Evolutionary conservation across 768 basidiomycete genomes (phyloP).

Genomic region (Suillus lakei): DNA sequence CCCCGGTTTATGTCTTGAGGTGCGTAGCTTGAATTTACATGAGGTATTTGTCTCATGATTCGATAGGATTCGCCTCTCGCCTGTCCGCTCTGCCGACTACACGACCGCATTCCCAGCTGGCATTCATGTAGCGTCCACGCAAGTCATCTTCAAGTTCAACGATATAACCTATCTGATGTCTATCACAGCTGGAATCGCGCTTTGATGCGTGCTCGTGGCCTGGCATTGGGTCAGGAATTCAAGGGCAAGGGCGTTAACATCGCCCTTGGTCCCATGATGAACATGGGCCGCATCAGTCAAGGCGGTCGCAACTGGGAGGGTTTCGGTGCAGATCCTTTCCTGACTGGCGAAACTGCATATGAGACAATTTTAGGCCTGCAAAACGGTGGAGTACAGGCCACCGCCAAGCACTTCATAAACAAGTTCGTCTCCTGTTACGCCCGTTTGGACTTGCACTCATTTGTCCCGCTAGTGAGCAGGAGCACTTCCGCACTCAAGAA

Average conservation of each 20-base stretch:
- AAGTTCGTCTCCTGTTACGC: conserved; percentile 46
- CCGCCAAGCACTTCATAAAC: conserved; percentile 77
- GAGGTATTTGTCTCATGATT: neutral
- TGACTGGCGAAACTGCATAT: conserved; percentile 72
- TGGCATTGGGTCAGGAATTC: conserved; percentile 69
- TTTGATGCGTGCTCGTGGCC: conserved; percentile 65
- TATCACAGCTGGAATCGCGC: conserved; percentile 57
- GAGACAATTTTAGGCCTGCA: conserved; percentile 84
- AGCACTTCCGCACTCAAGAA: conserved; percentile 56
- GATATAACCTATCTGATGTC: conserved; percentile 31
- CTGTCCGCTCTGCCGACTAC: conserved; percentile 45
- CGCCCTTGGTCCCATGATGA: conserved; percentile 67
- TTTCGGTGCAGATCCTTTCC: conserved; percentile 84
- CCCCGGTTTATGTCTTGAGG: conserved; percentile 70
- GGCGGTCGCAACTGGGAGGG: conserved; percentile 91
- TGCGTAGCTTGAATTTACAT: conserved; percentile 21
- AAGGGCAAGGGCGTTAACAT: conserved; percentile 67
- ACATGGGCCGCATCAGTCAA: conserved; percentile 70
- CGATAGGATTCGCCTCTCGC: conserved; percentile 40
- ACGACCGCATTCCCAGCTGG: conserved; percentile 60
- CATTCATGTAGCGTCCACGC: conserved; percentile 57
- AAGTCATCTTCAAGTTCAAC: conserved; percentile 27
- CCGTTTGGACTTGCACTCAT: conserved; percentile 24
- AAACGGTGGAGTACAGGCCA: conserved; percentile 70
- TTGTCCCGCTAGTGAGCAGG: conserved; percentile 59